These are phyloP conservation scores for Fusarium hainanense DNA, from an alignment of 2,329 filamentous ascomycete species.

Conservation along the genomic window DNA sequence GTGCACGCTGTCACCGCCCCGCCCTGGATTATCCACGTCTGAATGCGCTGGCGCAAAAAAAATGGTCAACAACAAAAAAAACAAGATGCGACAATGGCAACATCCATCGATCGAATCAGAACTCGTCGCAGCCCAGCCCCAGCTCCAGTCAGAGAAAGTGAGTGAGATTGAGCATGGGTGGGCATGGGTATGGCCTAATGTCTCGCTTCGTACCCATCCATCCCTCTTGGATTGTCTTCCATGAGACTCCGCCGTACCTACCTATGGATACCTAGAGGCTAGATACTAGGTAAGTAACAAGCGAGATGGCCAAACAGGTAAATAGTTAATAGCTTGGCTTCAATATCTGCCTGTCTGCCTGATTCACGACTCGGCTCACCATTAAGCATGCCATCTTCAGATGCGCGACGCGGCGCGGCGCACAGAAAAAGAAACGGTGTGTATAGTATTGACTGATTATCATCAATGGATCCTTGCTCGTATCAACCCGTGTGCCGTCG, in stretches of 20 bases:
- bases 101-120: constrained; percentile 41
- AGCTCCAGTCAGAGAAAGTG: not conserved
- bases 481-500: constrained; percentile 15
- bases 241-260: constrained; percentile 8
- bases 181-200: constrained; percentile 9
- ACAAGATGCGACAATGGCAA: constrained; percentile 44
- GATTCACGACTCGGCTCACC: constrained; percentile 34
- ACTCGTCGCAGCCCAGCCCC: constrained; percentile 42
- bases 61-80: constrained; percentile 44
- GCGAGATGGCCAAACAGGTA: constrained; percentile 30
- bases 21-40: constrained; percentile 42
- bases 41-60: constrained; percentile 46
- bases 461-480: constrained; percentile 1
- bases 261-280: constrained; percentile 3
- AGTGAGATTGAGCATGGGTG: constrained; percentile 10
- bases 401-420: constrained; percentile 20
- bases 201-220: constrained; percentile 12
- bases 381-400: constrained; percentile 26
- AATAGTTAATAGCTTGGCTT: constrained; percentile 1
- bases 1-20: constrained; percentile 47
- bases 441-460: constrained; percentile 19
- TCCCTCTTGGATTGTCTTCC: constrained; percentile 15
- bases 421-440: constrained; percentile 44
- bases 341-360: constrained; percentile 18
- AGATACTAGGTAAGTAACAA: constrained; percentile 23